Base-by-base conservation (phyloP, 2,329 filamentous ascomycete species). In the Ophiostoma ulmi region DNA sequence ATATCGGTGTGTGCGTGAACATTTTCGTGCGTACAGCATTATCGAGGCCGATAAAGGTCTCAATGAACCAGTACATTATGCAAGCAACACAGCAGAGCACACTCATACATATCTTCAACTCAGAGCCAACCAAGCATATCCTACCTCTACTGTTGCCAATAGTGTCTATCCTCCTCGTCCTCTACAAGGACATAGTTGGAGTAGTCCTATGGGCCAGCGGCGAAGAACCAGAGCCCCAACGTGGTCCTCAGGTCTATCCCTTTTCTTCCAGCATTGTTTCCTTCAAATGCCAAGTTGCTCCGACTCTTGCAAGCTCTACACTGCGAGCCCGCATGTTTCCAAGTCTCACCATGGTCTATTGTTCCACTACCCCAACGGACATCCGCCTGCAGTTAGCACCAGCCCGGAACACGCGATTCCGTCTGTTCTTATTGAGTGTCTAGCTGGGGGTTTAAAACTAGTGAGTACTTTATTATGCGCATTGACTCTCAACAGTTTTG, bases 111-210 rank as follows among this genome's bases (percentile, higher is more conserved):
- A 26, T 58, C 52, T 17, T 48, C 11, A 1, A 5, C 26, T 11
- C 52, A 22, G 17, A 11, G 11, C 2, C 8, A 58, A 26, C 11
- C 8, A 26, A 10, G n/a, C 52, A 48, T 26, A 13, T 58, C 7
- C 8, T 4, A 10, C 26, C 52, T 26, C 22, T 26, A 11, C 10
- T 26, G 52, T 14, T 26, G 48, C n/a, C n/a, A 58, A 13, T 17
- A 26, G n/a, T 58, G 11, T 22, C 22, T 22, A 22, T 14, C 26
- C 22, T 35, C 22, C 26, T 35, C 58, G 22, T 63, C 58, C 22
- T 35, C n/a, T 26, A 35, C 13, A 63, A 67, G 67, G 52, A 67
- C 67, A 52, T 39, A 26, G 70, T 61, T 71, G 70, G 67, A 65
- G 67, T 41, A 66, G 63, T 69, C 61, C 67, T 22, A 67, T 61